These are phyloP conservation scores for Leucaena leucocephala DNA, from an alignment of 306 rosid species.

Conservation along the genomic window DNA sequence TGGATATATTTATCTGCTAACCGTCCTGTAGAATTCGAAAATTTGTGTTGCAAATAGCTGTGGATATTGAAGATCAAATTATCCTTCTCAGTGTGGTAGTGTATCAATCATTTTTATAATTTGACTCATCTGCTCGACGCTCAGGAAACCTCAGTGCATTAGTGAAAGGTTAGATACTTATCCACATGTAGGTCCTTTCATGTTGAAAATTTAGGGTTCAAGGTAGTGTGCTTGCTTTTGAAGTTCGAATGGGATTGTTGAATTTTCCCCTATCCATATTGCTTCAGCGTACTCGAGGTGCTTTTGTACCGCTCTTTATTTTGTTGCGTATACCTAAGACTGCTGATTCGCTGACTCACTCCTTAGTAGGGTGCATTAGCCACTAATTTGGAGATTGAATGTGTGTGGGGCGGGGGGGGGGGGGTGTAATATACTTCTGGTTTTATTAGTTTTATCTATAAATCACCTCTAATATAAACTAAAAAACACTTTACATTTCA, in stretches of 20 bases:
- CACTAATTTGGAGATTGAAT: no score
- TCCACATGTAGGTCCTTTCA: neutral
- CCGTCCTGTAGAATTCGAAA: conserved; percentile 7
- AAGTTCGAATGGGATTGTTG: neutral
- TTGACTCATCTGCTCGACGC: neutral
- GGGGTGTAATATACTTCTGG: no score
- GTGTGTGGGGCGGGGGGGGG: no score
- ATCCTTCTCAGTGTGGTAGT: neutral
- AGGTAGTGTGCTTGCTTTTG: neutral
- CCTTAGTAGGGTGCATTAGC: no score
- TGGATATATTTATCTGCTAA: neutral
- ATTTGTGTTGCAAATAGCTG: neutral
- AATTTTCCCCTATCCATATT: neutral
- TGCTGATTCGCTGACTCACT: neutral
- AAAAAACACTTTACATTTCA: no score
- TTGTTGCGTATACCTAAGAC: neutral
- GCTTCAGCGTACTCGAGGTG: neutral
- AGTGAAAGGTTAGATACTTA: neutral
- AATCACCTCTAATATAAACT: no score
- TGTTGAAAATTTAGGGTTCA: neutral
- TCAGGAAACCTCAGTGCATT: neutral
- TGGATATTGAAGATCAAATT: neutral
- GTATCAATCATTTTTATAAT: neutral
- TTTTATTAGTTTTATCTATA: no score
- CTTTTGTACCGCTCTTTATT: neutral